These are phyloP conservation scores for Cercospora sp. DNA, from an alignment of 2,329 filamentous ascomycete genomes.

Conservation along the genomic window DNA sequence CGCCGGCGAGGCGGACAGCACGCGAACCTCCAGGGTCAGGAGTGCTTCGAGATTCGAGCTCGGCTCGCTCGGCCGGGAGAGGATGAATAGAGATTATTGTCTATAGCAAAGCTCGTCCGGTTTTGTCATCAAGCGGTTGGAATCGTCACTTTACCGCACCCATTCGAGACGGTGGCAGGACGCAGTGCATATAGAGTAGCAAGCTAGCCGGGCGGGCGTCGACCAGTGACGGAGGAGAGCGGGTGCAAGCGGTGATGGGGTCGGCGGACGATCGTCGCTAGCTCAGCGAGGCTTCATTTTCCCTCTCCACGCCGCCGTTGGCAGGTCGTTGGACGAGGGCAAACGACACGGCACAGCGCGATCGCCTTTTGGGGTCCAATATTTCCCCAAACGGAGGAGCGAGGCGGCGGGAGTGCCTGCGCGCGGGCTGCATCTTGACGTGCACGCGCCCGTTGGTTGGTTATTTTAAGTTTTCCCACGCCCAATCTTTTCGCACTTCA, in stretches of 20 bases:
- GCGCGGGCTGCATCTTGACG: conserved; percentile 3
- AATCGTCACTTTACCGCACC: not conserved
- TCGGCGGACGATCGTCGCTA: conserved; percentile 19
- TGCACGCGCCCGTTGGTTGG: not conserved
- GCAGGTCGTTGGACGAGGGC: not conserved
- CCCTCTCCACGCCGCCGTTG: not conserved
- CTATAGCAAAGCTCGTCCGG: not conserved
- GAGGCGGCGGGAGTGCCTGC: conserved; percentile 2
- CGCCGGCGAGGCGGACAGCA: not conserved
- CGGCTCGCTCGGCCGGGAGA: not conserved
- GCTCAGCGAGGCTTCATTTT: not conserved
- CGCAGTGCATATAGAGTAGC: conserved; percentile 20
- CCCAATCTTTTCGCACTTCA: not conserved
- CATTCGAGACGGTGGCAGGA: conserved; percentile 2
- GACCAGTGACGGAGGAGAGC: conserved; percentile 15
- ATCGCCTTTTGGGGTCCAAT: not conserved
- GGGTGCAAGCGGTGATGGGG: conserved; percentile 21
- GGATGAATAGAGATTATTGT: not conserved
- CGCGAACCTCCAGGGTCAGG: not conserved
- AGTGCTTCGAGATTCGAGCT: not conserved
- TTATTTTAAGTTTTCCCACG: conserved; percentile 6
- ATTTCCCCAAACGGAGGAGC: not conserved
- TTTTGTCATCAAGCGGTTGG: not conserved
- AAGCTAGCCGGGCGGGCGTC: conserved; percentile 8
- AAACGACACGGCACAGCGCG: conserved; percentile 3